phyloP scores from a whole-genome alignment of 2,329 filamentous ascomycete species.

The Lojkania enalia region DNA sequence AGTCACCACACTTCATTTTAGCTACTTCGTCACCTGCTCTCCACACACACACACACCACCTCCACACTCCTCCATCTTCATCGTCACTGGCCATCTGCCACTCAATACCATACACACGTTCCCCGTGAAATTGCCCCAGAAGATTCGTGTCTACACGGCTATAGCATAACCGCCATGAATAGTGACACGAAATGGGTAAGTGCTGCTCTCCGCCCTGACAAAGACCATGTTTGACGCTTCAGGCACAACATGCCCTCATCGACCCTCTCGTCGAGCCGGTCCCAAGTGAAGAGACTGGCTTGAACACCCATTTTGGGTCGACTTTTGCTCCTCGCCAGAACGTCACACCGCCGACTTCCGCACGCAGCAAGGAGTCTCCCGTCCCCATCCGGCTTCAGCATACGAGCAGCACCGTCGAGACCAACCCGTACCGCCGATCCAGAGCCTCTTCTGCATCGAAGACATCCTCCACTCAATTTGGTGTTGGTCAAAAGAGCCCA shows the following conservation, averaged over 20 bases:
- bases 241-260: slow-evolving; percentile 70
- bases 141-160: neutral
- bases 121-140: neutral
- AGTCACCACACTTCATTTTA: slow-evolving; percentile 16
- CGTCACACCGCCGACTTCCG: slow-evolving; percentile 37
- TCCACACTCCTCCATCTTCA: slow-evolving; percentile 4
- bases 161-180: slow-evolving; percentile 15
- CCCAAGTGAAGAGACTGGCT: slow-evolving; percentile 68
- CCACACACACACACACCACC: neutral
- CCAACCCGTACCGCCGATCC: slow-evolving; percentile 50
- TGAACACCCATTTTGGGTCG: slow-evolving; percentile 60
- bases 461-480: slow-evolving; percentile 17
- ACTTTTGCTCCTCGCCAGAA: slow-evolving; percentile 46
- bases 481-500: slow-evolving; percentile 21
- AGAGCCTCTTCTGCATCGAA: slow-evolving; percentile 36
- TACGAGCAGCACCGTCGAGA: slow-evolving; percentile 44
- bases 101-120: neutral
- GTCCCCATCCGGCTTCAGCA: slow-evolving; percentile 33
- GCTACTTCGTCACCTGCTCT: slow-evolving; percentile 9
- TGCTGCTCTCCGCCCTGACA: neutral
- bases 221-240: slow-evolving; percentile 12
- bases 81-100: slow-evolving; percentile 7
- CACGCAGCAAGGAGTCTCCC: slow-evolving; percentile 32
- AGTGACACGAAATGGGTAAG: slow-evolving; percentile 22
- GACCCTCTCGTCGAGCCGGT: slow-evolving; percentile 70